Conservation (phyloP, 495 filamentous ascomycete species). For the Lasiosphaeriaceae sp. region DNA sequence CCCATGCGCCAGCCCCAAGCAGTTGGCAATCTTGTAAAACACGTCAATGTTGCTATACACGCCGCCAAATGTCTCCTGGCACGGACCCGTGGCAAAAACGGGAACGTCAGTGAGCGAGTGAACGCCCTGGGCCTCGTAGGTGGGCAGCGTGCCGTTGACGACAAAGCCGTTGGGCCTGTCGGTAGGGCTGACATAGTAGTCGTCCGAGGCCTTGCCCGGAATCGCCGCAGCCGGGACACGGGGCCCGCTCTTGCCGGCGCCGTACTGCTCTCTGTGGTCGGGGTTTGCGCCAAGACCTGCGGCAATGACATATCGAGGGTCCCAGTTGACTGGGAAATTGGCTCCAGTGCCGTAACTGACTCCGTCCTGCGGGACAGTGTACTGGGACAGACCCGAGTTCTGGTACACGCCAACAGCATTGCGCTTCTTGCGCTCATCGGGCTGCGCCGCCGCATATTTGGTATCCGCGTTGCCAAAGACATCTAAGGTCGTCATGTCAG, state of each 20-base stretch:
- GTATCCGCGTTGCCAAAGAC: constrained; percentile 48
- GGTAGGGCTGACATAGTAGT: constrained; percentile 56
- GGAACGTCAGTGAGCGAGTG: constrained; percentile 74
- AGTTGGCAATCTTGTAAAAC: constrained; percentile 68
- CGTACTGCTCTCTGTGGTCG: constrained; percentile 64
- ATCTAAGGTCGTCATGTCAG: constrained; percentile 11
- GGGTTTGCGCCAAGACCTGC: constrained; percentile 60
- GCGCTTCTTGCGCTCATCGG: constrained; percentile 60
- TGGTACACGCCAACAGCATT: constrained; percentile 63
- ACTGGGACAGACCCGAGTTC: constrained; percentile 65
- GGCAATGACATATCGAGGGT: constrained; percentile 69
- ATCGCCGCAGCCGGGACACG: constrained; percentile 50
- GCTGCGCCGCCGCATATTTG: constrained; percentile 57
- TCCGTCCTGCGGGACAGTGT: constrained; percentile 44
- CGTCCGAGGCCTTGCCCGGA: constrained; percentile 32
- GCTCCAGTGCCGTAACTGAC: constrained; percentile 57
- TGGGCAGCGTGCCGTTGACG: constrained; percentile 65
- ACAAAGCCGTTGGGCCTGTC: constrained; percentile 62
- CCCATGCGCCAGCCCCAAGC: constrained; percentile 53
- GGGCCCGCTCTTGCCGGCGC: constrained; percentile 53
- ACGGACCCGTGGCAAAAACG: constrained; percentile 68
- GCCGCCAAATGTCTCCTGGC: constrained; percentile 66
- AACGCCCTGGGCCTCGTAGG: constrained; percentile 54
- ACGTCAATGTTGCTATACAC: constrained; percentile 66
- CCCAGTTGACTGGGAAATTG: constrained; percentile 72